Evolutionary conservation across 2,329 filamentous ascomycete species (phyloP), one percentile per base, ranked within the genome.

Genomic region (Arthrobotrys megalospora): DNA sequence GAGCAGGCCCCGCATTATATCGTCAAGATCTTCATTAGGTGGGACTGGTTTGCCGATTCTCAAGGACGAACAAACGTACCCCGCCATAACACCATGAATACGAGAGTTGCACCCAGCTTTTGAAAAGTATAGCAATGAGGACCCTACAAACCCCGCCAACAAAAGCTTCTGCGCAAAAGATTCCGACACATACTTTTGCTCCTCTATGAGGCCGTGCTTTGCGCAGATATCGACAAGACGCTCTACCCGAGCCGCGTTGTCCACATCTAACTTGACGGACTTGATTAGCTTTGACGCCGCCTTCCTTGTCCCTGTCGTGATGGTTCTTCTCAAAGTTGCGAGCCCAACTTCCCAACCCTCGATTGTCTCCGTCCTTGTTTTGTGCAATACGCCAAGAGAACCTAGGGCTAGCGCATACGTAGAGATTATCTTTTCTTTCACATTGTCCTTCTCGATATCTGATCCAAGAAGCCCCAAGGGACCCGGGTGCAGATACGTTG

Each of bases 291-390:
- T 78, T 0, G 75, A 71, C n/a, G 75, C 67, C 6, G 75, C 43
- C n/a, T 58, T 71, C 41, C 41, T 45, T 16, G 67, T 72, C 41
- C 62, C 75, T n/a, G 63, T 19, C 38, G 75, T 78, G 50, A 28
- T 55, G 10, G 53, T 71, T 21, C 75, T 60, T 24, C 67, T 72
- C 11, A 78, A 67, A 8, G 75, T 72, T 45, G 67, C 67, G 2
- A 78, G 67, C 4, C 75, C 75, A 11, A 78, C 58, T 60, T 78
- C 75, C 75, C 75, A 78, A 11, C 75, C 75, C 32, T 78, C 75
- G 5, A 78, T 32, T 3, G 43, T 48, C 21, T 63, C 58, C 12
- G 38, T 47, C 43, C 52, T 52, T 1, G 32, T 48, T 28, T 64
- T 52, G 28, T 72, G 75, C 11, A 78, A 50, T 19, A 65, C 43